Base-by-base conservation (phyloP, 225 moss, liverwort and hornwort species). In the Marchantia paleacea region DNA sequence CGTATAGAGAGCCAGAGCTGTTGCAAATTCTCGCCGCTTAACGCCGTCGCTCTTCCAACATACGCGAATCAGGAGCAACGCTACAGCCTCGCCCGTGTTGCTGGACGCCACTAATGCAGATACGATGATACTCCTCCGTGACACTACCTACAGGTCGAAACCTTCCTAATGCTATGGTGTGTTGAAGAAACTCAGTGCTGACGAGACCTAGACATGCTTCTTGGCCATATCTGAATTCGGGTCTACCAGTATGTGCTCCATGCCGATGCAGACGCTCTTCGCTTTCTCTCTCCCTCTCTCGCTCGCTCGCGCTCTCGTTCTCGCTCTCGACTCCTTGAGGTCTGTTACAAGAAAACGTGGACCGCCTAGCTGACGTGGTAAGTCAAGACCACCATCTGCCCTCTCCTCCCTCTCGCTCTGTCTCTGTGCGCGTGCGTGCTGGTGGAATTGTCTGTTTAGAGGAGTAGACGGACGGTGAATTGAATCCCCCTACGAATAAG, bases 121-220 rank as follows among this genome's bases (percentile, higher is more conserved):
- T 39, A 47, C 72, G 51, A 24, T 72, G 52, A n/a, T 52, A 11
- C 39, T 69, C 50, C 51, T 0, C 39, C 39, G 39, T 39, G 39
- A 39, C 39, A 39, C 69, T 31, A 69, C 15, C 18, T 47, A 18
- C 31, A 39, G 39, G 69, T 7, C 69, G 69, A 11, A 20, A 48
- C 47, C 10, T 72, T 12, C 19, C 1, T 24, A 3, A 22, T 0
- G 51, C 39, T 50, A 13, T 1, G 22, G 10, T 63, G 61, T 39
- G 39, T 39, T 39, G 61, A 14, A 24, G 1, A 0, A 52, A 51
- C 72, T 72, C 72, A 8, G 22, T 58, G 58, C 60, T 60, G 75
- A 76, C 75, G 58, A 76, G 58, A 76, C 75, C 75, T 58, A 76
- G 75, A 76, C 29, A 58, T 39, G 26, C 60, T 76, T 76, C 60